Evolutionary conservation across 768 basidiomycete species (phyloP).

Genomic region (Crepidotus variabilis): DNA sequence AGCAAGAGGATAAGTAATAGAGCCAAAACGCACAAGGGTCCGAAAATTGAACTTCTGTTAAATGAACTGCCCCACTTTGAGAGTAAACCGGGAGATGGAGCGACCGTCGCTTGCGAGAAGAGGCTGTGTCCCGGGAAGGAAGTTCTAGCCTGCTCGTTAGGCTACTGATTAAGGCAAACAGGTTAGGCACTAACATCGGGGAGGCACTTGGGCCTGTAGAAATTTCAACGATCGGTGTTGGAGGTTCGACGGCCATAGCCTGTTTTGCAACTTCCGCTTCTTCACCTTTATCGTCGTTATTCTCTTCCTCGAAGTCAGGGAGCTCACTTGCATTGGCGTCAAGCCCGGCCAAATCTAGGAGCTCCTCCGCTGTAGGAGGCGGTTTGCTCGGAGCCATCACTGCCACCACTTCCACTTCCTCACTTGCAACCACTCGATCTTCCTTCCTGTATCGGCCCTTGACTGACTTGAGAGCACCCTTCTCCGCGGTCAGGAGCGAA

Average conservation of each 20-base stretch:
- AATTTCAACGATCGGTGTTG: background rate
- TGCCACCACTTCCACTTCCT: conserved; percentile 1
- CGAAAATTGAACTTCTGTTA: conserved; percentile 53
- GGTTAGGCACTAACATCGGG: background rate
- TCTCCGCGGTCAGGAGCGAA: conserved; percentile 51
- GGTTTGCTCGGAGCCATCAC: conserved; percentile 2
- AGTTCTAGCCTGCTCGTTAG: background rate
- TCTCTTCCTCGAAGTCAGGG: conserved; percentile 57
- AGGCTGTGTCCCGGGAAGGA: background rate
- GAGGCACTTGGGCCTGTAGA: background rate
- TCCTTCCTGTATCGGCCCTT: conserved; percentile 37
- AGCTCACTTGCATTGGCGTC: conserved; percentile 31
- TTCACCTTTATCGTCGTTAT: background rate
- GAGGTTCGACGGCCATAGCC: background rate
- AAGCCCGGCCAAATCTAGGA: background rate
- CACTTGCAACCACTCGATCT: conserved; percentile 14
- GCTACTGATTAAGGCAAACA: background rate
- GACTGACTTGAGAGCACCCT: conserved; percentile 47
- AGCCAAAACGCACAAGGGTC: conserved; percentile 47
- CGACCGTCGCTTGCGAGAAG: background rate
- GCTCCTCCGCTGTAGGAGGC: background rate
- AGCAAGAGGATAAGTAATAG: background rate
- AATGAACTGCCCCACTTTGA: conserved; percentile 36
- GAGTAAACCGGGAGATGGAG: background rate
- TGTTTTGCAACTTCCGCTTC: background rate